Evolutionary conservation across 306 rosid genomes (phyloP).

Genomic region (Quercus glauca): DNA sequence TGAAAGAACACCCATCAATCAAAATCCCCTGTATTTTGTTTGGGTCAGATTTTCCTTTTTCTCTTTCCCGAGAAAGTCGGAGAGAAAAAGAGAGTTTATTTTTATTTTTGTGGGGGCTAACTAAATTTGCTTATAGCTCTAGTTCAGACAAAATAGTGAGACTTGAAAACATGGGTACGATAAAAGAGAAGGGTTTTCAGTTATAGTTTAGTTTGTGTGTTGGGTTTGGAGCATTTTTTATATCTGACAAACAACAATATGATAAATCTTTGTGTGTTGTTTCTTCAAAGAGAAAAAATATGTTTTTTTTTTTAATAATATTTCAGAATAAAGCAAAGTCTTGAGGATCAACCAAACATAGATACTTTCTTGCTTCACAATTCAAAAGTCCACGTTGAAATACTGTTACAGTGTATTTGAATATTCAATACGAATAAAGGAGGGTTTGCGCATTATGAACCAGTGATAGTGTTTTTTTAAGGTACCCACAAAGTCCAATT

Average conservation of each 20-base stretch:
- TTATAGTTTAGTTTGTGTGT: not conserved
- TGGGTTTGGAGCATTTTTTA: not conserved
- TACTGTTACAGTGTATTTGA: not conserved
- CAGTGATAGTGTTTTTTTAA: too few species aligned
- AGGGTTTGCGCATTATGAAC: not conserved
- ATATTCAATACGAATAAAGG: not conserved
- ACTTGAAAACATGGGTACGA: not conserved
- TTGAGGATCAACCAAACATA: not conserved
- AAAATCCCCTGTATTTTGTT: slow-evolving; percentile 1
- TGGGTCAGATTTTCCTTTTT: slow-evolving; percentile 4
- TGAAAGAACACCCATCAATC: slow-evolving; percentile 51
- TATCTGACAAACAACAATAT: too few species aligned
- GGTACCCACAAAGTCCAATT: too few species aligned
- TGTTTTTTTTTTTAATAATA: too few species aligned
- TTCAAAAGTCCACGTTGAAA: slow-evolving; percentile 24
- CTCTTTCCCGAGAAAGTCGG: slow-evolving; percentile 15
- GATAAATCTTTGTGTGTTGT: too few species aligned
- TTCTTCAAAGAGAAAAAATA: not conserved
- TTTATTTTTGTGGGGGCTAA: too few species aligned
- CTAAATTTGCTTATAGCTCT: too few species aligned
- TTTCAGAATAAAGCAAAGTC: not conserved
- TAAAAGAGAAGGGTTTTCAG: not conserved
- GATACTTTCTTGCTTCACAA: not conserved
- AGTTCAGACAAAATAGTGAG: not conserved
- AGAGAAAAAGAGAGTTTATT: not conserved